Base-by-base conservation (phyloP, 345 rosid species). In the Eutrema yunnanense region DNA sequence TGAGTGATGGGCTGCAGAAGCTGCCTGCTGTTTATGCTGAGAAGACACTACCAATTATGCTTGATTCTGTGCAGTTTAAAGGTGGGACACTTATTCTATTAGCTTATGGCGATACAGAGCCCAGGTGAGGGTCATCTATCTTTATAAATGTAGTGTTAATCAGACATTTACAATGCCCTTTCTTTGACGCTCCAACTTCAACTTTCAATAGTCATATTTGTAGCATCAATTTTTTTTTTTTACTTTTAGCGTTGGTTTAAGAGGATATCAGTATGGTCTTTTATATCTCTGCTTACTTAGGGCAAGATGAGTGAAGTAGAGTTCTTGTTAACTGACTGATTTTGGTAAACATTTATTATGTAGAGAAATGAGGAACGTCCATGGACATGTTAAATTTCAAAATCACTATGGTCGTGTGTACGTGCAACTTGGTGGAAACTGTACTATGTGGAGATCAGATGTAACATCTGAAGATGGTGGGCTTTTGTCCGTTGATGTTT, bases 41-140 rank as follows among this genome's bases (percentile, higher is more conserved):
- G 81, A 87, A 81, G 83, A 78, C 78, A 84, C 85, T 91, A 78
- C 98, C 96, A 8, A 81, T 94, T 78, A 86, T 83, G 65, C 82
- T 94, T 67, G 98, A 94, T 84, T 88, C 97, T 55, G 92, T 94
- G 69, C 92, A 86, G 73, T 94, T 94, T 81, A 94, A 86, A 77
- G 82, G 85, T 40, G 98, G 97, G 79, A 88, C 87, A 22, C 81
- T 91, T 52, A 84, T 85, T 86, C 86, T 94, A 73, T 84, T 94
- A 73, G 93, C 89, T 36, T 91, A 86, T 53, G 98, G 98, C 61
- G 98, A 94, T 80, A 82, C 74, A 50, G 98, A 91, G 81, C 92
- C 97, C 52, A 86, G 97, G 98, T 90, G 59, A 83, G 83, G 68
- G 49, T 61, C 74, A 67, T 67, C 63, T 53, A 59, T 51, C 67